Conservation (phyloP, 495 filamentous ascomycete genomes). For the Chaetomium cochliodes region DNA sequence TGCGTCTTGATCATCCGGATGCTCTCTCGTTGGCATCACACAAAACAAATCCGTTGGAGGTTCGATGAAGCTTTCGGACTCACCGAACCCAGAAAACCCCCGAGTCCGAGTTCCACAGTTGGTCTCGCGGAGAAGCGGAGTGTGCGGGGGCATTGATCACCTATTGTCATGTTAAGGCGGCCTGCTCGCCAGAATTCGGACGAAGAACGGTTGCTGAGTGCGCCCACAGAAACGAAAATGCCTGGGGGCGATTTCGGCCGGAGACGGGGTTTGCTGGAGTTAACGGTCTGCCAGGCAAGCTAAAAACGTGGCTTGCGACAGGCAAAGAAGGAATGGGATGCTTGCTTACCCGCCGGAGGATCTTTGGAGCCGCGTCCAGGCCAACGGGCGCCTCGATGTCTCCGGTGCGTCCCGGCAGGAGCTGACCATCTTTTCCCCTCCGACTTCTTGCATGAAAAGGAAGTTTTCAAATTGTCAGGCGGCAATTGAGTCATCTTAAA, state of each 20-base stretch:
- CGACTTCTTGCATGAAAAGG: not conserved
- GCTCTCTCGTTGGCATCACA: too few relatives aligned
- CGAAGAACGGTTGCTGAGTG: too few relatives aligned
- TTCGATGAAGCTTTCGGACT: too few relatives aligned
- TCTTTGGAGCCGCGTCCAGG: not conserved
- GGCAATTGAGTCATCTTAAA: not conserved
- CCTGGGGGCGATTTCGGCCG: not conserved
- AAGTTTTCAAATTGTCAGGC: not conserved
- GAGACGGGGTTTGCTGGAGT: not conserved
- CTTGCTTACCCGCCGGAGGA: not conserved
- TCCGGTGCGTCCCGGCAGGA: not conserved
- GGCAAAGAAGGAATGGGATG: not conserved
- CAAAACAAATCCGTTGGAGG: too few relatives aligned
- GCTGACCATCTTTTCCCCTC: not conserved
- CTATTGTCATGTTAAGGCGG: too few relatives aligned
- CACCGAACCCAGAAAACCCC: too few relatives aligned
- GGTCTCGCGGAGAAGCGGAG: too few relatives aligned
- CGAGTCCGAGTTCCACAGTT: too few relatives aligned
- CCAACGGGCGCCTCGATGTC: not conserved
- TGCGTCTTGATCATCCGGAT: too few relatives aligned
- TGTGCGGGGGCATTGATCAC: too few relatives aligned
- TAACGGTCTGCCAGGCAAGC: not conserved
- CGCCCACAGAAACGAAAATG: not conserved
- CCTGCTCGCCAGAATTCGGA: too few relatives aligned
- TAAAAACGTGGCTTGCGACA: not conserved